Conservation (phyloP, 192 early-diverging fungal species). For the Endogone sp. region DNA sequence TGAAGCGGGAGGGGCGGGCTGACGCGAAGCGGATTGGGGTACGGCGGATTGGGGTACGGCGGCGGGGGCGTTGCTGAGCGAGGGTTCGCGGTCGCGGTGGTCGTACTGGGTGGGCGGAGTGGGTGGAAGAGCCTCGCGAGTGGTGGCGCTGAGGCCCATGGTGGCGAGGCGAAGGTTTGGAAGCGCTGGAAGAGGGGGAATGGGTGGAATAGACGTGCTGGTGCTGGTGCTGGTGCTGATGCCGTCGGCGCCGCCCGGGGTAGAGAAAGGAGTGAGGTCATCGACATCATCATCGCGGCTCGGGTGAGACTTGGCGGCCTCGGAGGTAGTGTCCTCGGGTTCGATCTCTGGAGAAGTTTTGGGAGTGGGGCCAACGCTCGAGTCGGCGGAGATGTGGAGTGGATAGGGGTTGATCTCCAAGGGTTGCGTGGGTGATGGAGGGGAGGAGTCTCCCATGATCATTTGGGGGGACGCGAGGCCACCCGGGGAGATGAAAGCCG, state of each 20-base stretch:
- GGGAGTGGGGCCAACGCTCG: slow-evolving; percentile 37
- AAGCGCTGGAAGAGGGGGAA: background rate
- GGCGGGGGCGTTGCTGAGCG: slow-evolving; percentile 1
- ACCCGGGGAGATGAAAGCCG: background rate
- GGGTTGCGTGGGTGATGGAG: slow-evolving; percentile 2
- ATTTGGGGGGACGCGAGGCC: background rate
- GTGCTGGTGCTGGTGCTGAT: slow-evolving; percentile 8
- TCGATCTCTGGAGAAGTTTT: slow-evolving; percentile 17
- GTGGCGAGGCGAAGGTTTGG: background rate
- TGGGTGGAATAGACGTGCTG: background rate
- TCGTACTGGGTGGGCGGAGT: background rate
- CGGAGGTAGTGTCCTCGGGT: slow-evolving; percentile 5
- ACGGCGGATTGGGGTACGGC: background rate
- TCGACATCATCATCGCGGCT: background rate
- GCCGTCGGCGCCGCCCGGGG: slow-evolving; percentile 6
- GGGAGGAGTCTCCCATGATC: background rate
- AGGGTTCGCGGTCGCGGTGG: background rate
- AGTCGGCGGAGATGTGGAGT: slow-evolving; percentile 38
- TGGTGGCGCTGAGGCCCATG: background rate
- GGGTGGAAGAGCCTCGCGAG: background rate
- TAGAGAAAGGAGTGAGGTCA: slow-evolving; percentile 2
- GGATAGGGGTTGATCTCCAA: slow-evolving; percentile 19
- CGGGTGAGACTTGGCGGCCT: background rate
- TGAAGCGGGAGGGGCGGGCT: background rate
- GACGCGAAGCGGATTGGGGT: background rate